phyloP scores from a whole-genome alignment of 805 yeast genomes.

The Torulaspora maleeae region DNA sequence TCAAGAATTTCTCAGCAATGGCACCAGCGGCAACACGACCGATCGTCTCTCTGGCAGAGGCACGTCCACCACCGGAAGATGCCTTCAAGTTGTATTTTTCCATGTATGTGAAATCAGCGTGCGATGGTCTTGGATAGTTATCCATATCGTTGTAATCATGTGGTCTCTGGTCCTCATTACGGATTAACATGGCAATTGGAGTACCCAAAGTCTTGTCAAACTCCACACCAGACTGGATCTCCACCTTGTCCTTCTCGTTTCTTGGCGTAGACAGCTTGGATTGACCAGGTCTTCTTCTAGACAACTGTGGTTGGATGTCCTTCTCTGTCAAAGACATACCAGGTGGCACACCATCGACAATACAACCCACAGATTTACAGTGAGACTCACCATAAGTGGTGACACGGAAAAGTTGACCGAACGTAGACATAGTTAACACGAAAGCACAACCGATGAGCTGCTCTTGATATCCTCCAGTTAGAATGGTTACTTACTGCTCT shows the following conservation, averaged over 20 bases:
- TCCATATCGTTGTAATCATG: slow-evolving; percentile 94
- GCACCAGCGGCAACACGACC: slow-evolving; percentile 99
- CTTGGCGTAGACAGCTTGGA: slow-evolving; percentile 89
- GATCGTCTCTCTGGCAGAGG: slow-evolving; percentile 95
- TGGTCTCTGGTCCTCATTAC: slow-evolving; percentile 95
- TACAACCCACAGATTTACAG: slow-evolving; percentile 96
- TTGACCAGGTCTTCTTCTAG: slow-evolving; percentile 98
- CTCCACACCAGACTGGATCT: slow-evolving; percentile 93
- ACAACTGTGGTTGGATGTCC: slow-evolving; percentile 92
- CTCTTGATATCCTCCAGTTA: no score
- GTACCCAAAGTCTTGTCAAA: slow-evolving; percentile 87
- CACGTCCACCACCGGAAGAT: slow-evolving; percentile 95
- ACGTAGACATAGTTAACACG: slow-evolving; percentile 59
- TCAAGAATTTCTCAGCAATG: slow-evolving; percentile 87
- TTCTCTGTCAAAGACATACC: slow-evolving; percentile 78
- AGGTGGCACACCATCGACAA: slow-evolving; percentile 97
- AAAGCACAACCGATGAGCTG: not conserved
- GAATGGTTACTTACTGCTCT: not conserved
- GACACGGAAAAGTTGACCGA: slow-evolving; percentile 61
- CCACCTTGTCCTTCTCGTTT: slow-evolving; percentile 89
- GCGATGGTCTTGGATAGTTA: slow-evolving; percentile 94
- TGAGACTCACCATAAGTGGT: slow-evolving; percentile 98
- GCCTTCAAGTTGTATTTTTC: slow-evolving; percentile 90
- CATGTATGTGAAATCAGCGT: slow-evolving; percentile 93
- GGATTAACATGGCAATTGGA: slow-evolving; percentile 90